Percentiles rank a stretch among this genome's conserved stretches.
These are phyloP conservation scores for Hydnum rufescens DNA, from an alignment of 768 basidiomycete species.

Conservation along the genomic window DNA sequence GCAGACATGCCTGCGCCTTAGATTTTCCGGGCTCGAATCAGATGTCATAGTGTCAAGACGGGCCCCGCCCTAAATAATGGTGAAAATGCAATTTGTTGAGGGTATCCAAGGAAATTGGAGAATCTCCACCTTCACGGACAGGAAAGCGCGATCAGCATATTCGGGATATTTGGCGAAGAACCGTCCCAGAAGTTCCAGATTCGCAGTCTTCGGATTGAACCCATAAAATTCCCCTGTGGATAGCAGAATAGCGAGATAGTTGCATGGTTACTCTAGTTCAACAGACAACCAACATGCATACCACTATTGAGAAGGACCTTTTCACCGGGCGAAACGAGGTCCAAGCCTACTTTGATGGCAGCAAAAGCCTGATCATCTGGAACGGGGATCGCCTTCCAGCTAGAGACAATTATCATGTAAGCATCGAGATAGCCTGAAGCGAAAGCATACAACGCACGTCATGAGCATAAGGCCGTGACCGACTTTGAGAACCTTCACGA, in stretches of 20 bases:
- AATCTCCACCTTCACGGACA: slow-evolving; percentile 23
- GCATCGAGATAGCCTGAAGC: not conserved
- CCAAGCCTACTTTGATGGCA: slow-evolving; percentile 29
- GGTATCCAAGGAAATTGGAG: slow-evolving; percentile 3
- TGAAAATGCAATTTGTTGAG: not conserved
- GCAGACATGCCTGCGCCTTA: slow-evolving; percentile 12
- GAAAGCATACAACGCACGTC: slow-evolving; percentile 24
- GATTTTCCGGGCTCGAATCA: slow-evolving; percentile 17
- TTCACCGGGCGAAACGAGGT: slow-evolving; percentile 16
- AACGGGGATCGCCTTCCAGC: slow-evolving; percentile 26
- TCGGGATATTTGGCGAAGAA: slow-evolving; percentile 20
- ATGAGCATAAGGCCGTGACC: slow-evolving; percentile 36
- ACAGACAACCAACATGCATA: slow-evolving; percentile 11
- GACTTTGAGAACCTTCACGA: slow-evolving; percentile 3
- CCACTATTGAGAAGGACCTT: slow-evolving; percentile 35
- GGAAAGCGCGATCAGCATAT: slow-evolving; percentile 18
- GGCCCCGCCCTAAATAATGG: slow-evolving; percentile 4
- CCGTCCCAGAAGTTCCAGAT: slow-evolving; percentile 19
- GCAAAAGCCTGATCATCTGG: slow-evolving; percentile 42
- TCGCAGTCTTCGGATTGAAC: slow-evolving; percentile 14
- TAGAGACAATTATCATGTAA: slow-evolving; percentile 7
- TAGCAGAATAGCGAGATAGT: slow-evolving; percentile 8
- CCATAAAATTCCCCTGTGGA: slow-evolving; percentile 23
- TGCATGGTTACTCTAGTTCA: no score
- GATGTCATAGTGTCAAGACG: not conserved